phyloP scores from a whole-genome alignment of 2,329 filamentous ascomycete genomes.

The Alternaria brassicae region DNA sequence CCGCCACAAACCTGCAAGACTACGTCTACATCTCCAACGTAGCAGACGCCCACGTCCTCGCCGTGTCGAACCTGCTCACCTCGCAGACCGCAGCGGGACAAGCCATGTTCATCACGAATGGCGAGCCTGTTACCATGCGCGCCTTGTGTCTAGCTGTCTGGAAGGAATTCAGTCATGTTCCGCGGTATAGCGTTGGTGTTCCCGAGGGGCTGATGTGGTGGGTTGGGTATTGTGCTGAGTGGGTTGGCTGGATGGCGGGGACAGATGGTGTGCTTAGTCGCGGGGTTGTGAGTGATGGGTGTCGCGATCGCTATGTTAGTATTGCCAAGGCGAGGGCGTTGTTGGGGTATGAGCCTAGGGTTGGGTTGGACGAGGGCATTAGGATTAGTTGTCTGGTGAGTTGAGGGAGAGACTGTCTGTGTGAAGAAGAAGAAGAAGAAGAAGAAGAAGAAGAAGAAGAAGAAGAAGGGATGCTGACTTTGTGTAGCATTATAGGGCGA shows the following conservation, averaged over 20 bases:
- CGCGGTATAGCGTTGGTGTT: constrained; percentile 57
- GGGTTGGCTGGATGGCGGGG: constrained; percentile 56
- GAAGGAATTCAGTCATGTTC: constrained; percentile 65
- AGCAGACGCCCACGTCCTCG: constrained; percentile 82
- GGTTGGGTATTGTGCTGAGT: constrained; percentile 57
- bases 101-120: constrained; percentile 90
- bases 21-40: constrained; percentile 74
- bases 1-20: constrained; percentile 73
- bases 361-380: constrained; percentile 61
- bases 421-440: neutral
- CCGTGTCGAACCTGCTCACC: constrained; percentile 73
- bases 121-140: constrained; percentile 88
- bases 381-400: constrained; percentile 38
- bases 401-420: neutral
- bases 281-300: constrained; percentile 64
- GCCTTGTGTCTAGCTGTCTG: constrained; percentile 84
- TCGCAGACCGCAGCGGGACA: constrained; percentile 71
- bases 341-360: constrained; percentile 60
- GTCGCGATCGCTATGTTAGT: constrained; percentile 61
- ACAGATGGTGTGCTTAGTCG: constrained; percentile 57
- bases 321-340: constrained; percentile 60
- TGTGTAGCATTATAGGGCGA: constrained; percentile 5
- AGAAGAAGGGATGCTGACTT: neutral
- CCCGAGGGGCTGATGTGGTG: constrained; percentile 59
- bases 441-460: too few species aligned